Evolutionary conservation across 768 basidiomycete species (phyloP), one percentile per base, ranked within the genome.

Genomic region (Naganishia kalamii): DNA sequence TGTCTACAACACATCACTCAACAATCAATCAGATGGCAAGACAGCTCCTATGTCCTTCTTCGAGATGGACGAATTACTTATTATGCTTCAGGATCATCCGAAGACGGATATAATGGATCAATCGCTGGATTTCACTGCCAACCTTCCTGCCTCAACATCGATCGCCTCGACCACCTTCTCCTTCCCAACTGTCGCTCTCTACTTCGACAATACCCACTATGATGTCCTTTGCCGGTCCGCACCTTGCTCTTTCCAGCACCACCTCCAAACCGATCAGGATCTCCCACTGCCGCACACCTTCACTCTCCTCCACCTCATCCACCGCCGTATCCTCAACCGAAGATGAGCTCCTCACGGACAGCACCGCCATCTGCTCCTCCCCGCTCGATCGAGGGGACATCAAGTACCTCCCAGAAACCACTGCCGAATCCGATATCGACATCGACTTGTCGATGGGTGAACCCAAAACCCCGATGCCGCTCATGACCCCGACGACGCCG

Each of bases 211-310:
- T 50, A 33, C 37, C 30, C 54, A 41, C 10, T 35, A 57, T 57
- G 54, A 57, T 57, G 54, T 40, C 54, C 21, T 57, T 57, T 35
- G 13, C 23, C 21, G 54, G 54, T 41, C 0, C 54, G 1, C 33
- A 35, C 37, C 13, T 57, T 7, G 37, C 54, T 21, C 19, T 57
- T 10, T 33, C 32, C 7, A n/a, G 35, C 37, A 27, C 47, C 4
- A 21, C 33, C 13, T 5, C 33, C n/a, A 48, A 29, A 32, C 32
- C 35, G 3, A 23, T 35, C 43, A 25, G 25, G 43, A 48, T 13
- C 48, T 48, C 12, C 33, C 40, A 50, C 47, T 48, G 27, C 30
- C 50, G 50, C n/a, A 64, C 63, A 4, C 63, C 63, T n/a, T 64
- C 63, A 1, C 30, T 64, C n/a, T 41, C 35, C 11, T 64, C 63